Conservation (phyloP, 768 basidiomycete genomes). For the Pseudohyphozyma bogoriensis region DNA sequence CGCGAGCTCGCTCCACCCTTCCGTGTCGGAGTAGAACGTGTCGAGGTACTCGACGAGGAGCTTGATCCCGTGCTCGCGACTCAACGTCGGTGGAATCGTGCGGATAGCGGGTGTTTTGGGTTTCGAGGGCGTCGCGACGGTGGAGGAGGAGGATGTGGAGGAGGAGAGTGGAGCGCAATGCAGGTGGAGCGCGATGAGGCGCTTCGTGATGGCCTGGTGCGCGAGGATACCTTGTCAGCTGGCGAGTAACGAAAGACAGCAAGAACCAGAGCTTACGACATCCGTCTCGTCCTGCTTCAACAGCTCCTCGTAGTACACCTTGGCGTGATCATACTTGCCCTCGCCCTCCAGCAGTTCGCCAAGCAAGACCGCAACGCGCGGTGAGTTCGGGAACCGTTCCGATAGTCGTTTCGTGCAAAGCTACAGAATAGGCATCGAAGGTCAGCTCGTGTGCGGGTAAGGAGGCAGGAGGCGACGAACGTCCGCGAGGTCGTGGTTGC, state of each 20-base stretch:
- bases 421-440: conserved; percentile 39
- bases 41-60: conserved; percentile 67
- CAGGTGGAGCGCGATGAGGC: conserved; percentile 64
- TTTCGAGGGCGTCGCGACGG: not conserved
- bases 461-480: conserved; percentile 44
- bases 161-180: conserved; percentile 31
- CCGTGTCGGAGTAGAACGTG: conserved; percentile 76
- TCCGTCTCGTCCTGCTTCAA: conserved; percentile 59
- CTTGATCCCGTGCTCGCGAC: conserved; percentile 55
- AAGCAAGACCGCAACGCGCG: conserved; percentile 63
- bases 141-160: not conserved
- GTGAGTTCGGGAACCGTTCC: conserved; percentile 64
- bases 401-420: conserved; percentile 54
- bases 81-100: conserved; percentile 38
- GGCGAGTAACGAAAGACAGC: not conserved
- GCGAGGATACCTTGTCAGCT: not conserved
- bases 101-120: not conserved
- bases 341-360: conserved; percentile 70
- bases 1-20: conserved; percentile 78
- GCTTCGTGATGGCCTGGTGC: conserved; percentile 61
- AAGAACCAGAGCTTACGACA: conserved; percentile 47
- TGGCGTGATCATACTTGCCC: conserved; percentile 49
- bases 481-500: conserved; percentile 60
- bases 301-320: conserved; percentile 54
- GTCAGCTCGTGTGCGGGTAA: not conserved